phyloP scores from a whole-genome alignment of 805 yeast species.

The Metschnikowia drakensbergensis region DNA sequence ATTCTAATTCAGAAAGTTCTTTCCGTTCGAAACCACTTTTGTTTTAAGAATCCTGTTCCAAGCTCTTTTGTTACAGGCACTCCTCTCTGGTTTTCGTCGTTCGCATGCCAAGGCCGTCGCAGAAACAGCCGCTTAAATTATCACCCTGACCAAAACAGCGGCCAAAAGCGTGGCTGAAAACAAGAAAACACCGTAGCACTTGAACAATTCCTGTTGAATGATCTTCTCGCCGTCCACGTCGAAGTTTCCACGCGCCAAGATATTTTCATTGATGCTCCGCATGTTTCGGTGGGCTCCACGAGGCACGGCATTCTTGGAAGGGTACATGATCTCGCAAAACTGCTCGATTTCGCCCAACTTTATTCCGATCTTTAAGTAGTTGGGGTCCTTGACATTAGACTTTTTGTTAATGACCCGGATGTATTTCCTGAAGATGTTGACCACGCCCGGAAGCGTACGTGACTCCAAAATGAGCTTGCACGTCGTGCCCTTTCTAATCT shows the following conservation, averaged over 20 bases:
- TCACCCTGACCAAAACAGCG: slow-evolving; percentile 6
- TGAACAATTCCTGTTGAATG: slow-evolving; percentile 20
- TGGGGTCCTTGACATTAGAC: slow-evolving; percentile 78
- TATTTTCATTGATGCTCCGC: slow-evolving; percentile 37
- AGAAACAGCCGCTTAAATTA: background rate
- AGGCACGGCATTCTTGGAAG: slow-evolving; percentile 49
- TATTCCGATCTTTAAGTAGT: slow-evolving; percentile 77
- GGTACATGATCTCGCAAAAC: slow-evolving; percentile 75
- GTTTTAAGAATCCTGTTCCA: too few relatives aligned
- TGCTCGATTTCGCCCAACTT: slow-evolving; percentile 87
- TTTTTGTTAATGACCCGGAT: slow-evolving; percentile 73
- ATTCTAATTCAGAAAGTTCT: too few relatives aligned
- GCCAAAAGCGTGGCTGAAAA: slow-evolving; percentile 7
- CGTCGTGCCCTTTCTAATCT: slow-evolving; percentile 88
- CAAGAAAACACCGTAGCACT: slow-evolving; percentile 10
- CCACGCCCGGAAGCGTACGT: slow-evolving; percentile 71
- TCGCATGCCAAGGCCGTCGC: background rate
- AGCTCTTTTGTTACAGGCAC: background rate
- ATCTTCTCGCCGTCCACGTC: slow-evolving; percentile 32
- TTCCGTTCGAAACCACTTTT: too few relatives aligned
- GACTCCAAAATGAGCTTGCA: slow-evolving; percentile 69
- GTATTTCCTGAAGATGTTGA: slow-evolving; percentile 71
- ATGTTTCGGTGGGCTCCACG: slow-evolving; percentile 38
- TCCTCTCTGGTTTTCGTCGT: background rate
- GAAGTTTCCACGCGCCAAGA: slow-evolving; percentile 34